phyloP scores from a whole-genome alignment of 768 basidiomycete genomes.

The Termitomyces sp. region DNA sequence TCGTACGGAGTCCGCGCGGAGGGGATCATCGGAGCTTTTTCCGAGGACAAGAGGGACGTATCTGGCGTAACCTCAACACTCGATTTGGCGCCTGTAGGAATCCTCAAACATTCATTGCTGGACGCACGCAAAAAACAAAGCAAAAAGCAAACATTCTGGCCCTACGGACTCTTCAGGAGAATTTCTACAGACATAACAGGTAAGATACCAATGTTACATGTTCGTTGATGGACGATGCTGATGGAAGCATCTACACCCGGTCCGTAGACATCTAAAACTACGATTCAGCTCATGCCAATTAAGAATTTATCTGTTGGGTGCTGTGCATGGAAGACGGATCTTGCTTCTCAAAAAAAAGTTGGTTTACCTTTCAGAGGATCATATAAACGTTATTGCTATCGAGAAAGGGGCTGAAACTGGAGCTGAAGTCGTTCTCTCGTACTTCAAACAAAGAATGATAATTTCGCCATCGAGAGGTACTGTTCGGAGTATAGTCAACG shows the following conservation, averaged over 20 bases:
- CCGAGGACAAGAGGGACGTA: not conserved
- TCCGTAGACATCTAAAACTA: not conserved
- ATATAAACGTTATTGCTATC: not conserved
- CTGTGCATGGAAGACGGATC: not conserved
- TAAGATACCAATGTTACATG: not conserved
- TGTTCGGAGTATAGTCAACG: no score
- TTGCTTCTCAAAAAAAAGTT: not conserved
- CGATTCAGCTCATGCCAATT: not conserved
- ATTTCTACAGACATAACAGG: not conserved
- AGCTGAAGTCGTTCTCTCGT: not conserved
- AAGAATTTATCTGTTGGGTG: not conserved
- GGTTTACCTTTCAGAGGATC: not conserved
- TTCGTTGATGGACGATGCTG: not conserved
- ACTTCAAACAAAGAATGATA: no score
- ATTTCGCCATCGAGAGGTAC: no score
- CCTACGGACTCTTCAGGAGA: not conserved
- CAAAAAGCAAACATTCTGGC: not conserved
- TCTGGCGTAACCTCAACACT: not conserved
- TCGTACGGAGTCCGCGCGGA: conserved; percentile 3
- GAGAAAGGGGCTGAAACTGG: not conserved
- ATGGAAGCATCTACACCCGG: not conserved
- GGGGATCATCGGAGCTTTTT: conserved; percentile 5
- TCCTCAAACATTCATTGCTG: not conserved
- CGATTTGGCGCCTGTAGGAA: not conserved
- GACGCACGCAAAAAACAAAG: no score